Base-by-base conservation (phyloP, 2,329 filamentous ascomycete genomes). In the Colletotrichum phormii region DNA sequence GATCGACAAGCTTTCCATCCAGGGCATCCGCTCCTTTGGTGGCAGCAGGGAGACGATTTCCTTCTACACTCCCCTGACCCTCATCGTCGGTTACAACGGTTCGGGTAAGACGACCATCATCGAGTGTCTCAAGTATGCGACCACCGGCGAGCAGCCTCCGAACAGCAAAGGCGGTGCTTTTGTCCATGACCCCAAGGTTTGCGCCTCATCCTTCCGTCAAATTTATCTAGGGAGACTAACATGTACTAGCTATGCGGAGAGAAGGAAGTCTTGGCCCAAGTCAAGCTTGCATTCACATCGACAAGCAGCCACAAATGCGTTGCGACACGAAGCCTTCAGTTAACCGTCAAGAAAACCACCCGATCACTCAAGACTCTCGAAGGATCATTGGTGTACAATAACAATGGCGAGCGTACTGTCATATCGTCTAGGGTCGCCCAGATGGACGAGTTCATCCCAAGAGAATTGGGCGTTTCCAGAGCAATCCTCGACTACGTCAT, bases 41-140 rank as follows among this genome's bases (percentile, higher is more conserved):
- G 73, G 73, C 57, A 87, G 88, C 55, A 89, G 89, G 75, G 94
- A 98, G 83, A 92, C 90, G 49, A 97, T 98, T 74, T 89, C 93
- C 77, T 98, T 99, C 82, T 92, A 95, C 76, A 93, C 94, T 0
- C 97, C 97, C 31, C 88, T 99, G 69, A 99, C 97, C 13, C 89
- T 99, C 74, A 99, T 99, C 77, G 97, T 99, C 71, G 97, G 97
- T 71, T 94, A 95, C 83, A 99, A 99, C 85, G 97, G 97, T 67
- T 98, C 96, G 1, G 97, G 97, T 74, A 99, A 99, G 86, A 99
- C 97, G 11, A 98, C 97, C 71, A 98, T 99, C 80, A 99, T 99
- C 83, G 97, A 99, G 83, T 97, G 95, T 81, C 93, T 99, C 79
- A 98, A 98, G 81, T 99, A 98, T 91, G 95, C 94, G 64, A 98